These are phyloP conservation scores for Apiotrichum sp. DNA, from an alignment of 1,284 basidiomycete genomes.

Conservation along the genomic window DNA sequence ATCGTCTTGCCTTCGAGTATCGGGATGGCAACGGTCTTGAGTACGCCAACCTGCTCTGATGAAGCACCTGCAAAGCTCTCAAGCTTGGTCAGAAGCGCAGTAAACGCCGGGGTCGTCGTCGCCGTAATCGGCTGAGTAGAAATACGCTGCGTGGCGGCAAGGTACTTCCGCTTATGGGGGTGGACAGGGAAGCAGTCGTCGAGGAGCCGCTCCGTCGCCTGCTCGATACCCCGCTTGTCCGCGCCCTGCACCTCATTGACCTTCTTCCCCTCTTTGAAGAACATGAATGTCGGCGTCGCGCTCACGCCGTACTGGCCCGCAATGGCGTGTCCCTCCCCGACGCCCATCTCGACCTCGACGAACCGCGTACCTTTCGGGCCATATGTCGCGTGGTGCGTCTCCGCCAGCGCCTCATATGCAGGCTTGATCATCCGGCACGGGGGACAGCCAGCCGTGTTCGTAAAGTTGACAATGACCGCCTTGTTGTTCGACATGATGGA, in stretches of 20 bases:
- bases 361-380: conserved; percentile 52
- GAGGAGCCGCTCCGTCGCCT: conserved; percentile 30
- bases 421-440: conserved; percentile 62
- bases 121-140: conserved; percentile 71
- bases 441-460: conserved; percentile 58
- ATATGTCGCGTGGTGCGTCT: conserved; percentile 25
- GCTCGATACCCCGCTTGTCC: conserved; percentile 35
- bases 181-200: conserved; percentile 56
- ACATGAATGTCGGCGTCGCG: conserved; percentile 80
- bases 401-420: conserved; percentile 51
- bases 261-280: conserved; percentile 71
- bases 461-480: conserved; percentile 59
- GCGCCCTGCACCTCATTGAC: conserved; percentile 71
- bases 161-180: conserved; percentile 59
- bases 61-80: conserved; percentile 50
- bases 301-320: conserved; percentile 61
- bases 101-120: conserved; percentile 61
- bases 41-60: conserved; percentile 48
- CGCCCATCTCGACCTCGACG: conserved; percentile 69
- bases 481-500: conserved; percentile 52
- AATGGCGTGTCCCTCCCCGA: conserved; percentile 58
- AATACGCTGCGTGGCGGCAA: conserved; percentile 60
- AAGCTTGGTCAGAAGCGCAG: conserved; percentile 61
- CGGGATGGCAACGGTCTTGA: conserved; percentile 55
- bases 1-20: conserved; percentile 58